These are phyloP conservation scores for Geotrichum candidum DNA, from an alignment of 1,139 yeast species.

Conservation along the genomic window DNA sequence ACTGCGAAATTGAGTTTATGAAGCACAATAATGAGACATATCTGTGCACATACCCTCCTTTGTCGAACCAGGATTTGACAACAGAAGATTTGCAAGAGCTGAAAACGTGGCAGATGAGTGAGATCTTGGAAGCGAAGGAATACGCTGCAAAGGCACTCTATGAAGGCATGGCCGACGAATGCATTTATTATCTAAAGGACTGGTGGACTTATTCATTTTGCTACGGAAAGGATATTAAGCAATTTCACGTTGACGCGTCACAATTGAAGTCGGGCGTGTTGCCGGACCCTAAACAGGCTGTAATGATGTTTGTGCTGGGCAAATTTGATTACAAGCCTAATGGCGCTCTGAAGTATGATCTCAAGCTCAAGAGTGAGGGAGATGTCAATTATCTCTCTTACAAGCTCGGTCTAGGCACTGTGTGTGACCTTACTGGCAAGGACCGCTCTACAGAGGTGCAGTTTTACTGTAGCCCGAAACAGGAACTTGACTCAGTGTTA, in stretches of 20 bases:
- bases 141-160: conserved; percentile 29
- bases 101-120: conserved; percentile 9
- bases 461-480: conserved; percentile 56
- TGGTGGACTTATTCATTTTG: conserved; percentile 66
- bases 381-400: conserved; percentile 36
- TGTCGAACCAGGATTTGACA: neutral
- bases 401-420: conserved; percentile 51
- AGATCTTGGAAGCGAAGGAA: conserved; percentile 15
- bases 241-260: conserved; percentile 42
- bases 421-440: conserved; percentile 64
- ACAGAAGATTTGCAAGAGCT: conserved; percentile 10
- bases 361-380: conserved; percentile 4
- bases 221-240: conserved; percentile 50
- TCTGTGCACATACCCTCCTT: conserved; percentile 8
- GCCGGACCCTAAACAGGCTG: conserved; percentile 37
- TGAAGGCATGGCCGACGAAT: conserved; percentile 31
- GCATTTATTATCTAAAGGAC: conserved; percentile 40
- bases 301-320: conserved; percentile 45
- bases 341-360: conserved; percentile 7
- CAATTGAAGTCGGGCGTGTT: neutral
- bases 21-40: conserved; percentile 7
- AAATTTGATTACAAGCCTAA: conserved; percentile 32
- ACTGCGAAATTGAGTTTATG: conserved; percentile 9
- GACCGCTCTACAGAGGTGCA: conserved; percentile 60
- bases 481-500: conserved; percentile 33